These are phyloP conservation scores for Eucalyptus curtisii DNA, from an alignment of 345 rosid genomes.

Conservation along the genomic window DNA sequence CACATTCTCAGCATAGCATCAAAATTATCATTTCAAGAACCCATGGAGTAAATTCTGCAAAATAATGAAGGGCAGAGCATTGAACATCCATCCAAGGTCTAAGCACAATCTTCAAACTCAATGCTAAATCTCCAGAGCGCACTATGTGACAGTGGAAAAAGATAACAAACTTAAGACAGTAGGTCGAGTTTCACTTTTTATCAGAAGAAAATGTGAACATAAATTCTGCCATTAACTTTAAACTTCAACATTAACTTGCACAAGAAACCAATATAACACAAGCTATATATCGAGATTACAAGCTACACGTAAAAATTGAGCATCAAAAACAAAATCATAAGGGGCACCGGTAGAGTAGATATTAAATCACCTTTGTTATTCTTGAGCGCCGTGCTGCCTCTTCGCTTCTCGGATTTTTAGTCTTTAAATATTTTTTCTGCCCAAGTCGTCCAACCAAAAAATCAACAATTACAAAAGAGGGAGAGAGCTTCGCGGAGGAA, in stretches of 20 bases:
- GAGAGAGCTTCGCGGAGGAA: too few species aligned
- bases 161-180: neutral
- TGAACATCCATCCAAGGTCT: neutral
- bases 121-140: neutral
- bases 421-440: slow-evolving; percentile 69
- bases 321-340: neutral
- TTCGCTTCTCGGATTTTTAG: slow-evolving; percentile 84
- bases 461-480: neutral
- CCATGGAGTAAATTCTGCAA: neutral
- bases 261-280: neutral
- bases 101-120: neutral
- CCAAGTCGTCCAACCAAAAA: neutral
- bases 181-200: neutral
- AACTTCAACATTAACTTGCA: neutral
- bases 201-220: neutral
- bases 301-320: neutral
- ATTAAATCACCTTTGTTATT: slow-evolving; percentile 47
- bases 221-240: neutral
- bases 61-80: neutral
- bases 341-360: neutral
- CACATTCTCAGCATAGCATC: neutral
- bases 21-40: neutral
- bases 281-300: neutral
- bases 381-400: slow-evolving; percentile 67
- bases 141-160: neutral